These are phyloP conservation scores for Acanthamoeba rhysodes DNA, from an alignment of 208 protist genomes.

Conservation along the genomic window DNA sequence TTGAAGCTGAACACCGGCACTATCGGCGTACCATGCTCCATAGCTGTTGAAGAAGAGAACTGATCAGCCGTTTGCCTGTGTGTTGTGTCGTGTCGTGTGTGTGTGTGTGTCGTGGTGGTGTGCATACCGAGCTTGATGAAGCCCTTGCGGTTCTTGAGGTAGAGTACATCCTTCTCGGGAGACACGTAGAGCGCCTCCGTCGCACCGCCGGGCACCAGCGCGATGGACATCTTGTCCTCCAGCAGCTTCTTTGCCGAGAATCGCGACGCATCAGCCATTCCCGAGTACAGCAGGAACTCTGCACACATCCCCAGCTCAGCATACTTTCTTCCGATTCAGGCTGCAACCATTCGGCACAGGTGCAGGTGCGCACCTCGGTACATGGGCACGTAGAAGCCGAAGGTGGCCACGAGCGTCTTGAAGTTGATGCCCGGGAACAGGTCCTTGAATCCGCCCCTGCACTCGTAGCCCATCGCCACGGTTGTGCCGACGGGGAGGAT, in stretches of 20 bases:
- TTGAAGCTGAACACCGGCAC: conserved; percentile 71
- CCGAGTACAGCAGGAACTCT: conserved; percentile 65
- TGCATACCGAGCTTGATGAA: conserved; percentile 51
- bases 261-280: conserved; percentile 33
- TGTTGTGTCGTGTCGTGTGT: neutral
- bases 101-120: too few relatives aligned
- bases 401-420: conserved; percentile 31
- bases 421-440: conserved; percentile 71
- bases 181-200: conserved; percentile 59
- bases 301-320: neutral
- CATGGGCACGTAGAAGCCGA: conserved; percentile 63
- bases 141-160: conserved; percentile 64
- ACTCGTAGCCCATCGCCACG: conserved; percentile 38
- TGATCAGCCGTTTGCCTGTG: neutral
- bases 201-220: conserved; percentile 66
- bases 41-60: neutral
- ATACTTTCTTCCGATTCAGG: too few relatives aligned
- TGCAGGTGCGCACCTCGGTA: too few relatives aligned
- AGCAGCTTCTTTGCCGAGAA: conserved; percentile 71
- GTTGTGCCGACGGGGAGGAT: conserved; percentile 10
- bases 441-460: conserved; percentile 33
- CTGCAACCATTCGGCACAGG: too few relatives aligned
- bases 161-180: conserved; percentile 60
- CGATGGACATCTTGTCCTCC: conserved; percentile 26
- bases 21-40: conserved; percentile 34